A percentile compares a stretch with the other conserved stretches of the same genome.
Conservation (phyloP, 2,329 filamentous ascomycete species). For the Parafenestella ontariensis region DNA sequence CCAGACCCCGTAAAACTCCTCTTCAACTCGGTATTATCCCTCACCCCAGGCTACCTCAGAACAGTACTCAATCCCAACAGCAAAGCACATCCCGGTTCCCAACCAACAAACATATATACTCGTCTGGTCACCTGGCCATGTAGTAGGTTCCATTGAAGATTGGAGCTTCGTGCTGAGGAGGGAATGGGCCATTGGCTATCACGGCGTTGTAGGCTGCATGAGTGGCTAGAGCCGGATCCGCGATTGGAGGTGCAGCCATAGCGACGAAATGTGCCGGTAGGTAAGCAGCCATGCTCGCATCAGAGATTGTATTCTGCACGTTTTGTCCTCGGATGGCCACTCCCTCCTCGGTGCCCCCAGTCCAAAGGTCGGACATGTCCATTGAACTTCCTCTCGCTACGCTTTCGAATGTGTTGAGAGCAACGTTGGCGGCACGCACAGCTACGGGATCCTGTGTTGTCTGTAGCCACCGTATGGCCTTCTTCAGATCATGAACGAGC, state of each 20-base stretch:
- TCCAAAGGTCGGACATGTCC: slow-evolving; percentile 7
- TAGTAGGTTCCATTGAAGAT: slow-evolving; percentile 7
- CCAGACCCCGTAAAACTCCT: no score
- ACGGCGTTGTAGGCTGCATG: slow-evolving; percentile 7
- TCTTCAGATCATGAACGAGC: slow-evolving; percentile 34
- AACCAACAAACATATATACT: no score
- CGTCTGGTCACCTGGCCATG: slow-evolving; percentile 1
- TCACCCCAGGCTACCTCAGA: no score
- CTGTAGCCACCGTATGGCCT: slow-evolving; percentile 44
- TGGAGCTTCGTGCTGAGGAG: slow-evolving; percentile 1
- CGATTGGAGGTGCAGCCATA: background rate
- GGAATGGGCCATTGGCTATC: background rate
- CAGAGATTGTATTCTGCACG: background rate
- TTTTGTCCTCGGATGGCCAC: slow-evolving; percentile 1
- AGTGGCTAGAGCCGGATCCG: background rate
- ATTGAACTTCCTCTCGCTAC: slow-evolving; percentile 27
- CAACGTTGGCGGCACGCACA: slow-evolving; percentile 30
- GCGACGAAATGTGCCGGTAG: slow-evolving; percentile 1
- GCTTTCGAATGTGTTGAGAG: slow-evolving; percentile 23
- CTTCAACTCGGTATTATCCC: no score
- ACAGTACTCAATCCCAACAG: no score
- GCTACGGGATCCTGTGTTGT: slow-evolving; percentile 40
- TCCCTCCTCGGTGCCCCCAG: background rate
- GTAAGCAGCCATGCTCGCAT: slow-evolving; percentile 1
- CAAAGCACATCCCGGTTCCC: no score